Percentiles rank a stretch among this genome's conserved stretches.
phyloP scores from a whole-genome alignment of 768 basidiomycete species.

The Kwoniella heveanensis region DNA sequence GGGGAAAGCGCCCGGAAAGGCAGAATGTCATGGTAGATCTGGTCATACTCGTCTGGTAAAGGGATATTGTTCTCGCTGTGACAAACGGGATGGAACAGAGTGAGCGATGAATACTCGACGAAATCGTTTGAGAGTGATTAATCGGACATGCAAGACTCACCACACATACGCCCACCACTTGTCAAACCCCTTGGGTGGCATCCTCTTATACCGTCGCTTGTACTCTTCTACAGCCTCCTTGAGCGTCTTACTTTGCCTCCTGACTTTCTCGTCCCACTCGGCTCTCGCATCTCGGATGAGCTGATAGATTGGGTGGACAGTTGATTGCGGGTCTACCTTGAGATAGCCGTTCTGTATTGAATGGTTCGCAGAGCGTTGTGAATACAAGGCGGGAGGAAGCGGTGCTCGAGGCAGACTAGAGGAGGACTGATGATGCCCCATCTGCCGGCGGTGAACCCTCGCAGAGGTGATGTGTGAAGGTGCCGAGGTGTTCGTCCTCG shows the following conservation, averaged over 20 bases:
- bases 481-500: neutral
- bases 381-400: conserved; percentile 4
- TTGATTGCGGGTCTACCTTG: conserved; percentile 41
- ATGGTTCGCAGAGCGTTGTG: conserved; percentile 25
- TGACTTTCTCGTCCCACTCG: conserved; percentile 52
- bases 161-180: conserved; percentile 57
- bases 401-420: conserved; percentile 3
- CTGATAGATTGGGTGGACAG: conserved; percentile 53
- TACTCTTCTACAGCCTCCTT: conserved; percentile 58
- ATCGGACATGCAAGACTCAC: conserved; percentile 31
- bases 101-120: neutral
- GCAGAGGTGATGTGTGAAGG: neutral
- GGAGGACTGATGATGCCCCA: neutral
- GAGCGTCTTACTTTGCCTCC: conserved; percentile 57
- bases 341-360: conserved; percentile 40
- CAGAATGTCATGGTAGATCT: conserved; percentile 29
- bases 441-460: neutral
- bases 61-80: conserved; percentile 31
- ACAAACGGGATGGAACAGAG: neutral
- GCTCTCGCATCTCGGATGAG: conserved; percentile 45
- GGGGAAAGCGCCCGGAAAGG: conserved; percentile 29
- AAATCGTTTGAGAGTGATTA: no score
- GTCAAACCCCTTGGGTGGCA: conserved; percentile 60
- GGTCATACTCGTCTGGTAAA: conserved; percentile 40
- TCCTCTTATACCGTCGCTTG: conserved; percentile 41